Conservation (phyloP, 805 yeast genomes). For the Ogataea kodamae region DNA sequence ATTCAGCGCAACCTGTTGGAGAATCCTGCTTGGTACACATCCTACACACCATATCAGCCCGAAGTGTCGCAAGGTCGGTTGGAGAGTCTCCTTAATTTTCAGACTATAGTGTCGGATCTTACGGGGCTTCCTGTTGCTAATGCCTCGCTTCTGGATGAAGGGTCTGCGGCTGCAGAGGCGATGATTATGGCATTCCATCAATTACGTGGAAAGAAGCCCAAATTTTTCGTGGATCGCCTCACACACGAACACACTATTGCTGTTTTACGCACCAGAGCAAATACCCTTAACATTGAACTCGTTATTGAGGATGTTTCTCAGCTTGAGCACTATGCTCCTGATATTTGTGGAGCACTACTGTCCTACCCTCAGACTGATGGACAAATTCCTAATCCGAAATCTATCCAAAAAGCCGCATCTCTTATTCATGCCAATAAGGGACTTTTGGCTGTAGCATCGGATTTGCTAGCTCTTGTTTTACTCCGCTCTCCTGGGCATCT, state of each 20-base stretch:
- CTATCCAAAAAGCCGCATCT: slow-evolving; percentile 55
- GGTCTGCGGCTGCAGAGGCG: slow-evolving; percentile 97
- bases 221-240: slow-evolving; percentile 69
- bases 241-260: slow-evolving; percentile 84
- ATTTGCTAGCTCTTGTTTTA: slow-evolving; percentile 81
- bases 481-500: slow-evolving; percentile 79
- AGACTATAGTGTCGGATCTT: slow-evolving; percentile 84
- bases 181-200: slow-evolving; percentile 77
- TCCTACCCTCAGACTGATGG: slow-evolving; percentile 95
- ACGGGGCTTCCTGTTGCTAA: slow-evolving; percentile 95
- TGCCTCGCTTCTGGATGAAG: slow-evolving; percentile 93
- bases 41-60: slow-evolving; percentile 98
- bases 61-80: slow-evolving; percentile 96
- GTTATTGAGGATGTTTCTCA: slow-evolving; percentile 49
- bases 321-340: slow-evolving; percentile 34
- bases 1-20: slow-evolving; percentile 90
- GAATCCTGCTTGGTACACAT: slow-evolving; percentile 97
- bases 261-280: slow-evolving; percentile 77
- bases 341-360: slow-evolving; percentile 74
- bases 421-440: slow-evolving; percentile 70
- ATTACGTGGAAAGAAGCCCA: slow-evolving; percentile 60
- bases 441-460: slow-evolving; percentile 82
- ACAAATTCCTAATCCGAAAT: slow-evolving; percentile 44
- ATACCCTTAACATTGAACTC: slow-evolving; percentile 65
- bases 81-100: slow-evolving; percentile 85